Evolutionary conservation across 1,284 basidiomycete species (phyloP), one percentile per base, ranked within the genome.

Genomic region (Gastroboletus turbinatus): DNA sequence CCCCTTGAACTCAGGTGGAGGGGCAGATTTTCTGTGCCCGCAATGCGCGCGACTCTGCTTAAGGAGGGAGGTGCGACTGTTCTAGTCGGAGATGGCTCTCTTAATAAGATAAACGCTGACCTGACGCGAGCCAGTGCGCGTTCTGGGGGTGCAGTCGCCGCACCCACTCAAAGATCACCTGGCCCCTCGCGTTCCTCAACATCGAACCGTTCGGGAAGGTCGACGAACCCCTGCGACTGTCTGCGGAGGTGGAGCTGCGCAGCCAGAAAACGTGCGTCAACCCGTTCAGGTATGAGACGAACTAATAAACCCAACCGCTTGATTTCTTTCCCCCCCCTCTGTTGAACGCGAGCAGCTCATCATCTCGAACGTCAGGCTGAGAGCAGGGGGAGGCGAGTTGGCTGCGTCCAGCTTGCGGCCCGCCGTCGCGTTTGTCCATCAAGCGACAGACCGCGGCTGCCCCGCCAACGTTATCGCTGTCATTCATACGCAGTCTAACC

Each of bases 401-500:
- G 42, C 42, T 9, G 9, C 16, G 1, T 25, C 16, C 0, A 10
- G 14, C 16, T 9, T 43, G 14, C 0, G 1, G 14, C 23, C 23
- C 8, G 8, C 21, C 0, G 23, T 27, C 9, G 4, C 6, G 1
- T 43, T 43, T 2, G 0, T 43, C 2, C 23, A 5, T 1, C 8
- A 14, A 17, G 16, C 23, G 5, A 43, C 16, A 2, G 4, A 11
- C 0, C 4, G 3, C 7, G 8, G 44, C 5, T 46, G 13, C 2
- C 44, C 27, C 5, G 44, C n/a, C 4, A 45, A 45, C 13, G 16
- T 42, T 0, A 17, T 42, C 1, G 9, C 7, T 0, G 1, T 25
- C 1, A 4, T 43, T 0, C 14, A 43, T 0, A 43, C 23, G 0
- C 4, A 43, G 2, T 27, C 14, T 0, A 6, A 27, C 23, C 23